Evolutionary conservation across 2,329 filamentous ascomycete species (phyloP), one percentile per base, ranked within the genome.

Genomic region (Nectriaceae sp.): DNA sequence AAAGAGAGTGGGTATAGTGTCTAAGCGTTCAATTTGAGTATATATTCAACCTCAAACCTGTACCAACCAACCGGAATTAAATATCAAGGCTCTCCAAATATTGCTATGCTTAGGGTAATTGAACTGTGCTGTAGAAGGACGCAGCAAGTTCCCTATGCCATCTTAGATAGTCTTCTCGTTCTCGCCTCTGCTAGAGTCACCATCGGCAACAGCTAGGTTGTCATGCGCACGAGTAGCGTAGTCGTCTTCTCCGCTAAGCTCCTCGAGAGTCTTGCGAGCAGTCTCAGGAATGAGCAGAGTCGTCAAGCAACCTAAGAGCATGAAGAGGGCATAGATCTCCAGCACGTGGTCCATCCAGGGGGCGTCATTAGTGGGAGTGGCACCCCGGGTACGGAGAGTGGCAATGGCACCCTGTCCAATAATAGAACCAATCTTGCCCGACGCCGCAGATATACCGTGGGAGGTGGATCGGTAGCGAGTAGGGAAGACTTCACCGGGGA

Each of bases 291-390:
- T 88, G 49, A 89, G 71, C 2, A 88, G 69, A 1, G 85, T 85
- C 10, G 85, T 88, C 64, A 87, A 77, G 70, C 82, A 74, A 47
- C 88, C 88, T 49, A 82, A 74, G 26, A 90, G 76, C 88, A 90
- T 91, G 76, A 92, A 90, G 21, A 89, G 75, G 5, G 87, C 85
- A 63, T 78, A 80, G 59, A 90, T 90, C 75, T 89, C 75, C 63
- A 91, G 82, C 35, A 90, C 87, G 67, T 90, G 87, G 71, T 90
- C 78, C 68, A 91, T 78, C 88, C 87, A 91, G 2, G 86, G 87
- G 15, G 66, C 61, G 0, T 62, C 55, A 53, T 73, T 71, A 2
- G 44, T 55, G 6, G 56, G 47, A 26, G 71, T 71, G 15, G 70
- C 75, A n/a, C 74, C 73, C 13, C 65, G 65, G 11, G 74, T 76